Conservation (phyloP, 495 filamentous ascomycete species). For the Chaetomium fimeti region DNA sequence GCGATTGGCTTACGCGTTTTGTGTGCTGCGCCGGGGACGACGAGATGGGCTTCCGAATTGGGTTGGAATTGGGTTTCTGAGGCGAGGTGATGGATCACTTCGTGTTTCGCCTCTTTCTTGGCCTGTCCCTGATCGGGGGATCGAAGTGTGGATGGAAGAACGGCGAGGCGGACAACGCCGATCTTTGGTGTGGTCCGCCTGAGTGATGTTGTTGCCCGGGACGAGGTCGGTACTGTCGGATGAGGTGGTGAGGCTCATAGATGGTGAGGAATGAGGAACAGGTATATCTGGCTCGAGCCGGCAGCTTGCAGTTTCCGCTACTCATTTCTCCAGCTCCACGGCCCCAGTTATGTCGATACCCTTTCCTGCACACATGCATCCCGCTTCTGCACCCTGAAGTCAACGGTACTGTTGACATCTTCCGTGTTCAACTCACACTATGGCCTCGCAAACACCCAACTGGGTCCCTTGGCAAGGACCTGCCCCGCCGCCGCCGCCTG, state of each 20-base stretch:
- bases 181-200: conserved; percentile 13
- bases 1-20: conserved; percentile 3
- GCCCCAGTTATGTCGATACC: background rate
- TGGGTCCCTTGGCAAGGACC: conserved; percentile 3
- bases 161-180: conserved; percentile 10
- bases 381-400: background rate
- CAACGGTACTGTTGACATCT: background rate
- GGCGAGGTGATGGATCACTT: background rate
- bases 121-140: background rate
- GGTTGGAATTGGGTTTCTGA: background rate
- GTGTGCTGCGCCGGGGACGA: conserved; percentile 12
- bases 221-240: background rate
- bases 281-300: conserved; percentile 12
- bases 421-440: background rate
- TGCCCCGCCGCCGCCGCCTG: background rate
- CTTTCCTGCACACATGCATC: background rate
- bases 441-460: conserved; percentile 6
- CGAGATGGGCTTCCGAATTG: background rate
- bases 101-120: background rate
- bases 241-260: conserved; percentile 1
- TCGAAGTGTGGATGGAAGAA: background rate
- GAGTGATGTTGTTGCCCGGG: conserved; percentile 2
- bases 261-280: background rate
- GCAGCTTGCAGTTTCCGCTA: conserved; percentile 4
- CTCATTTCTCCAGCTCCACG: conserved; percentile 1